Percentiles rank a stretch among this genome's conserved stretches.
phyloP scores from a whole-genome alignment of 768 basidiomycete species.

The Fomitopsis serialis region DNA sequence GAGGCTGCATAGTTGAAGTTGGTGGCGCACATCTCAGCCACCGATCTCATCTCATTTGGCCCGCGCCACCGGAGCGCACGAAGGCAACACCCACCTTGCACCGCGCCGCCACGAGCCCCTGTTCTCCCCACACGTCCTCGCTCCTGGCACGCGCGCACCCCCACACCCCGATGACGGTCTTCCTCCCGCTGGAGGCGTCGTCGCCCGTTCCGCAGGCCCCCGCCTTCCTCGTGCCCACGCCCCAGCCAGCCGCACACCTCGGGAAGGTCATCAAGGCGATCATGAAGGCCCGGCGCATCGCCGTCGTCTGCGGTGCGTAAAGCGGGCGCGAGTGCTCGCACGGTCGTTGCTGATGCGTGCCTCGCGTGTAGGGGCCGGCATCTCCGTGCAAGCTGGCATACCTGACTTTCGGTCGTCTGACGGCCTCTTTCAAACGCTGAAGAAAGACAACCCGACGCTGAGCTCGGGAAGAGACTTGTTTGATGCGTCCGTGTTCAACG shows the following conservation, averaged over 20 bases:
- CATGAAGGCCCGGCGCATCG: constrained; percentile 74
- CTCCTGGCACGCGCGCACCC: background rate
- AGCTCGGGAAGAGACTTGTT: constrained; percentile 83
- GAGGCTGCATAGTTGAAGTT: no score
- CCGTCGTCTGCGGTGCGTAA: constrained; percentile 78
- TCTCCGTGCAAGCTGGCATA: constrained; percentile 83
- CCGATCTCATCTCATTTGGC: background rate
- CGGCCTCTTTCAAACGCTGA: constrained; percentile 75
- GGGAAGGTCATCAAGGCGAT: constrained; percentile 58
- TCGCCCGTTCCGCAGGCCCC: constrained; percentile 46
- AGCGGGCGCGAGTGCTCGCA: no score
- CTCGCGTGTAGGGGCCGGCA: constrained; percentile 64
- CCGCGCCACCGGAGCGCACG: background rate
- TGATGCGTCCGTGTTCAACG: constrained; percentile 85
- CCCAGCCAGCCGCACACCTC: constrained; percentile 42
- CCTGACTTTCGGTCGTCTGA: constrained; percentile 84
- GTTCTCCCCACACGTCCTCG: background rate
- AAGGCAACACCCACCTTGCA: background rate
- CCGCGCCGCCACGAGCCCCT: background rate
- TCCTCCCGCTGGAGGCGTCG: constrained; percentile 51
- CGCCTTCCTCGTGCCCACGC: constrained; percentile 47
- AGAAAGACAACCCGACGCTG: constrained; percentile 70
- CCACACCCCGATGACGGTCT: constrained; percentile 47
- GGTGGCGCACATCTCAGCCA: background rate
- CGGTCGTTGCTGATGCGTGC: no score